Evolutionary conservation across 208 protist genomes (phyloP).

Genomic region (Crithidia fasciculata): DNA sequence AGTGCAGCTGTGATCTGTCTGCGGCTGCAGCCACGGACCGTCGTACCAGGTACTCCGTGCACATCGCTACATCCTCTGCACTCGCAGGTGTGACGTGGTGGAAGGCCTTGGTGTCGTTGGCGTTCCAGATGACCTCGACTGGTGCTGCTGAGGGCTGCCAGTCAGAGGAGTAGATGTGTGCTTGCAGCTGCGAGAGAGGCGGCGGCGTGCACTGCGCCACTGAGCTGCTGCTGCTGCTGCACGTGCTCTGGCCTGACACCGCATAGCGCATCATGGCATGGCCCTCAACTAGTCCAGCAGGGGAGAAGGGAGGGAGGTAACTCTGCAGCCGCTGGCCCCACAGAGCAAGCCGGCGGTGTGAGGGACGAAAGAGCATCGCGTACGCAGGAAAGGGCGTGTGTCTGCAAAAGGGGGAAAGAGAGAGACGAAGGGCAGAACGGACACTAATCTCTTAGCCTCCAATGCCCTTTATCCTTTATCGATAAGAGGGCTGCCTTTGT

Average conservation of each 20-base stretch:
- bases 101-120: slow-evolving; percentile 30
- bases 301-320: slow-evolving; percentile 14
- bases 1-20: neutral
- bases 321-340: slow-evolving; percentile 19
- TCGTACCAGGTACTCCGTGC: slow-evolving; percentile 7
- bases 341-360: slow-evolving; percentile 8
- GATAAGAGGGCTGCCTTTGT: too few species aligned
- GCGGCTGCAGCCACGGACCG: neutral
- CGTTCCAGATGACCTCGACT: slow-evolving; percentile 20
- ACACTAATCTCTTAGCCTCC: too few species aligned
- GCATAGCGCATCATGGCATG: slow-evolving; percentile 18
- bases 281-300: slow-evolving; percentile 12
- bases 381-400: too few species aligned
- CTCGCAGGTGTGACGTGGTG: slow-evolving; percentile 20
- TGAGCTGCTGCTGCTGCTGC: neutral
- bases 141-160: slow-evolving; percentile 4
- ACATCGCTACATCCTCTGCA: slow-evolving; percentile 16
- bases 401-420: too few species aligned
- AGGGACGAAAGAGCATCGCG: neutral
- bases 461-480: too few species aligned
- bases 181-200: neutral
- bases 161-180: neutral
- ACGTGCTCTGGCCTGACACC: neutral
- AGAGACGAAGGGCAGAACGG: too few species aligned
- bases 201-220: too few species aligned